A percentile compares a stretch with the other conserved stretches of the same genome.
These are phyloP conservation scores for Boletus fagicola DNA, from an alignment of 768 basidiomycete genomes.

Conservation along the genomic window DNA sequence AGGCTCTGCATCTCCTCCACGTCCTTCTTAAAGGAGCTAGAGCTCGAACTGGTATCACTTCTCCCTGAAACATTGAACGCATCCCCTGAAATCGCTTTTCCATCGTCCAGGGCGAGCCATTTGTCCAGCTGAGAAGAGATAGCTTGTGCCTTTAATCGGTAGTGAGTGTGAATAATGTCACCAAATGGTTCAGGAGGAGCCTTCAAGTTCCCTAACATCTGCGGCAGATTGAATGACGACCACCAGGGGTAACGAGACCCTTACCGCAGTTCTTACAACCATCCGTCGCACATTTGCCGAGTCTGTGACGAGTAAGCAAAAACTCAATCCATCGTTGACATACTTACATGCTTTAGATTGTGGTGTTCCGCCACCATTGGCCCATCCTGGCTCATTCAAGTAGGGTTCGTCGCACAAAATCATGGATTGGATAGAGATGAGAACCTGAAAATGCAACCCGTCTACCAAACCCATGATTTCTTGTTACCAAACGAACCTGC, in stretches of 20 bases:
- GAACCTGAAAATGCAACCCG: slow-evolving; percentile 42
- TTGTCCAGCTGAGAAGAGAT: slow-evolving; percentile 73
- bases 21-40: slow-evolving; percentile 65
- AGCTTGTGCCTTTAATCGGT: slow-evolving; percentile 74
- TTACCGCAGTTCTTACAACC: slow-evolving; percentile 85
- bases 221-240: slow-evolving; percentile 13
- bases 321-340: background rate
- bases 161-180: slow-evolving; percentile 88
- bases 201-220: slow-evolving; percentile 86
- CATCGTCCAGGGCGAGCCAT: slow-evolving; percentile 79
- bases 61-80: slow-evolving; percentile 45
- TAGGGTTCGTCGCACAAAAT: slow-evolving; percentile 93
- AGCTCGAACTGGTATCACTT: slow-evolving; percentile 43
- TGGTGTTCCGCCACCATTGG: slow-evolving; percentile 65
- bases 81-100: slow-evolving; percentile 52
- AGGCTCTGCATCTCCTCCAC: slow-evolving; percentile 67
- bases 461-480: background rate
- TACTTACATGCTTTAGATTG: slow-evolving; percentile 73
- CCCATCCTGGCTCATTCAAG: slow-evolving; percentile 91
- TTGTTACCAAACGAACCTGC: slow-evolving; percentile 49
- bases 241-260: slow-evolving; percentile 17
- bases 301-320: slow-evolving; percentile 45
- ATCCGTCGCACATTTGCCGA: slow-evolving; percentile 91
- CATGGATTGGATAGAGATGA: slow-evolving; percentile 96
- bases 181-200: slow-evolving; percentile 82